Base-by-base conservation (phyloP, 208 protist species). In the Strigomonas culicis region DNA sequence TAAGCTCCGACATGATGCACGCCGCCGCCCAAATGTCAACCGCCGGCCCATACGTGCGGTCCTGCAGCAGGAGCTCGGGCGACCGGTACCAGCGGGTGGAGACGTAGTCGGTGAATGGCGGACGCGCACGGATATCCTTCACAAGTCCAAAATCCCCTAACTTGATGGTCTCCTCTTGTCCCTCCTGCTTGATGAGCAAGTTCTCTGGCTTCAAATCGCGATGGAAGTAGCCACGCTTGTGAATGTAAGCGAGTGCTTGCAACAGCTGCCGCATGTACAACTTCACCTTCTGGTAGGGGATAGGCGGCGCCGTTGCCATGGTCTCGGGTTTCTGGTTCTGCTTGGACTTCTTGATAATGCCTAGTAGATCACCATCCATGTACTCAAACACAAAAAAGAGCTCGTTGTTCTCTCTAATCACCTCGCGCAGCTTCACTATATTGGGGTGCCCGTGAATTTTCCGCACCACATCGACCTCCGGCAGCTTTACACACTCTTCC, bases 321-420 rank as follows among this genome's bases (percentile, higher is more conserved):
- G 51, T 10, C 41, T 72, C 49, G 34, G 65, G 61, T 30, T 32
- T 64, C 21, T 79, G 69, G 27, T 74, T 63, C 66, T 94, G 94
- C n/a, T 94, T 90, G 17, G 90, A 74, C 58, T 98, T 95, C 52
- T 98, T 97, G 43, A 98, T 98, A 36, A 98, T 88, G 59, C 98
- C 80, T 50, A 98, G 99, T 15, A 99, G 74, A 69, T 99, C 99
- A 49, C 82, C 82, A 25, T 99, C 98, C 57, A 98, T 94, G 66
- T 92, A 99, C 72, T 99, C 98, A 70, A 99, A 99, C 28, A 99
- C 92, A 22, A 99, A 88, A 82, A 97, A 99, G 1, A 99, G 85
- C 69, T 99, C 94, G 21, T 97, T 93, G 60, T 98, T 97, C 65
- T 99, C 97, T 17, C 97, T 84, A n/a, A 99, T 97, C 0, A 99